These are phyloP conservation scores for Cystofilobasidium capitatum DNA, from an alignment of 768 basidiomycete genomes.

Conservation along the genomic window DNA sequence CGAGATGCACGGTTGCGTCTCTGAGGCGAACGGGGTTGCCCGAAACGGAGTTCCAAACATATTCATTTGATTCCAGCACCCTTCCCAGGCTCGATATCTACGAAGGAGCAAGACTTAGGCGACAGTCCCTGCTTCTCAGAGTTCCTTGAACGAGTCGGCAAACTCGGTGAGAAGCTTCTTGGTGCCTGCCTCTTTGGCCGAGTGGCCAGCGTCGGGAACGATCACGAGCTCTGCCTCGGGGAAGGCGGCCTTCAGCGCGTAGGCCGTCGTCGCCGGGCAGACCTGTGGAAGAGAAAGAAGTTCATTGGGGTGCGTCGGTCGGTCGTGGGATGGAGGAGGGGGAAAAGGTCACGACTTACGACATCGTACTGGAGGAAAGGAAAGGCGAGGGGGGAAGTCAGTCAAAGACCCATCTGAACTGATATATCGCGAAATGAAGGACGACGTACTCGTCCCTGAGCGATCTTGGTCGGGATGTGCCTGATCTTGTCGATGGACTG, in stretches of 20 bases:
- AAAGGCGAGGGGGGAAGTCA: too few species aligned
- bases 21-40: too few species aligned
- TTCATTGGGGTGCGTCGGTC: too few species aligned
- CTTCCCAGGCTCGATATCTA: too few species aligned
- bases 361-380: too few species aligned
- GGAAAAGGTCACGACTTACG: too few species aligned
- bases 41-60: too few species aligned
- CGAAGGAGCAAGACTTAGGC: background rate
- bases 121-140: background rate
- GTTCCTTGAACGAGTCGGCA: constrained; percentile 18
- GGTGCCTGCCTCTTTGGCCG: constrained; percentile 52
- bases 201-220: constrained; percentile 51
- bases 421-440: background rate
- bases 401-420: too few species aligned
- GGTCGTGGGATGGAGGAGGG: too few species aligned
- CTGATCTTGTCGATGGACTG: constrained; percentile 66
- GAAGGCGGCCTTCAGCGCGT: constrained; percentile 68
- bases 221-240: constrained; percentile 64
- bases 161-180: constrained; percentile 11
- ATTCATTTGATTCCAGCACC: too few species aligned
- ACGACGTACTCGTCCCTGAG: constrained; percentile 6
- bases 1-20: too few species aligned
- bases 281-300: constrained; percentile 43
- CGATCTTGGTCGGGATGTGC: constrained; percentile 67
- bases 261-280: constrained; percentile 53